Conservation (phyloP, 306 rosid genomes). For the Vicia sativa region DNA sequence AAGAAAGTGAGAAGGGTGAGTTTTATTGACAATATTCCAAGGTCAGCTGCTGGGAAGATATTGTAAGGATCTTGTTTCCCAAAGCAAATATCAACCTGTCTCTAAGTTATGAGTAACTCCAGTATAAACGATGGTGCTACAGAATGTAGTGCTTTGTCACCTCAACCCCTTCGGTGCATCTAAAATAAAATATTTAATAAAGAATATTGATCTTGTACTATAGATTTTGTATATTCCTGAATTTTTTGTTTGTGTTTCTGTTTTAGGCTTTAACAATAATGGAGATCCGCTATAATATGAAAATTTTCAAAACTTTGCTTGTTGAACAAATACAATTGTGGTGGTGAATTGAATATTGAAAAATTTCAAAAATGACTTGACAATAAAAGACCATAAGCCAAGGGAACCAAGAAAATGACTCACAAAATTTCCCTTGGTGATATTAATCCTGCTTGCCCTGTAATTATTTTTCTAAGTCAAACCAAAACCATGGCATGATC, state of each 20-base stretch:
- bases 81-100: conserved; percentile 49
- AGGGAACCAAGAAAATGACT: not conserved
- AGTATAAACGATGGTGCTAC: not conserved
- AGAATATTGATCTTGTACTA: not conserved
- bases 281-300: not conserved
- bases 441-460: not conserved
- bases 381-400: not conserved
- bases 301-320: not conserved
- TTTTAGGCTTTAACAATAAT: not conserved
- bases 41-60: conserved; percentile 89
- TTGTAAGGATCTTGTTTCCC: conserved; percentile 75
- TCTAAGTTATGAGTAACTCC: conserved; percentile 59
- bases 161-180: conserved; percentile 2
- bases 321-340: no score
- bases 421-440: no score
- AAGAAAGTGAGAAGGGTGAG: conserved; percentile 79
- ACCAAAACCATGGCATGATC: not conserved
- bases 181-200: not conserved
- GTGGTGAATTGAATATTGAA: not conserved
- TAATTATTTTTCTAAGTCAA: no score
- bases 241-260: not conserved
- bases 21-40: conserved; percentile 67
- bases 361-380: not conserved
- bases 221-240: not conserved
- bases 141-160: conserved; percentile 3